phyloP scores from a whole-genome alignment of 2,329 filamentous ascomycete species.

The Setomelanomma holmii region DNA sequence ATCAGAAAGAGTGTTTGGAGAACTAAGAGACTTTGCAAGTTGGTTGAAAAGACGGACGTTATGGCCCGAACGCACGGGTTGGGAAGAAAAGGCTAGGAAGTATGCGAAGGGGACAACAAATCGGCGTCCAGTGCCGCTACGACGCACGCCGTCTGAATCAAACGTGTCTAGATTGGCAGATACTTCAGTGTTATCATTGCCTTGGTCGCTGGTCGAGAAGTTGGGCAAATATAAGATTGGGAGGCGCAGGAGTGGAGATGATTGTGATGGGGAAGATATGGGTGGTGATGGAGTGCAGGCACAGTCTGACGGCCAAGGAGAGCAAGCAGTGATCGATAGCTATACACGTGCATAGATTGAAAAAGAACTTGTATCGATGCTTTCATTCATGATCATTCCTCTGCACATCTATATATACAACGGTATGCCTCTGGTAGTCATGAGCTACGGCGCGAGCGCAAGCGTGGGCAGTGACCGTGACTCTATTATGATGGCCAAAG shows the following conservation, averaged over 20 bases:
- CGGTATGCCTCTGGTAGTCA: slow-evolving; percentile 18
- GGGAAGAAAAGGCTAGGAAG: neutral
- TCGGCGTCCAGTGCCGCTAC: neutral
- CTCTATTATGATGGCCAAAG: slow-evolving; percentile 38
- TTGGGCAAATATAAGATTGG: neutral
- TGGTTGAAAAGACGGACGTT: neutral
- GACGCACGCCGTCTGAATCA: neutral
- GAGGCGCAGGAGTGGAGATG: neutral
- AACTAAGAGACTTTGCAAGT: neutral
- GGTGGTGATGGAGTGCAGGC: no score
- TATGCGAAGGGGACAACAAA: neutral
- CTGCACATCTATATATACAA: slow-evolving; percentile 40
- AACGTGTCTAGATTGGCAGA: neutral
- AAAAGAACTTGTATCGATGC: slow-evolving; percentile 27
- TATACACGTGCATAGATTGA: no score
- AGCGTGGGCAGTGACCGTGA: slow-evolving; percentile 24
- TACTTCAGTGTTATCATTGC: neutral
- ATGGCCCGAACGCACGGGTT: neutral
- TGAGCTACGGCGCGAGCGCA: slow-evolving; percentile 4
- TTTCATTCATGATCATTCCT: slow-evolving; percentile 30
- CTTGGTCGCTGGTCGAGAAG: neutral
- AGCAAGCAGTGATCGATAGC: no score
- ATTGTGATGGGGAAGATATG: neutral
- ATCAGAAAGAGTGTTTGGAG: neutral
- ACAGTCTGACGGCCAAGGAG: no score